Base-by-base conservation (phyloP, 345 rosid genomes). In the Salix dunnii region DNA sequence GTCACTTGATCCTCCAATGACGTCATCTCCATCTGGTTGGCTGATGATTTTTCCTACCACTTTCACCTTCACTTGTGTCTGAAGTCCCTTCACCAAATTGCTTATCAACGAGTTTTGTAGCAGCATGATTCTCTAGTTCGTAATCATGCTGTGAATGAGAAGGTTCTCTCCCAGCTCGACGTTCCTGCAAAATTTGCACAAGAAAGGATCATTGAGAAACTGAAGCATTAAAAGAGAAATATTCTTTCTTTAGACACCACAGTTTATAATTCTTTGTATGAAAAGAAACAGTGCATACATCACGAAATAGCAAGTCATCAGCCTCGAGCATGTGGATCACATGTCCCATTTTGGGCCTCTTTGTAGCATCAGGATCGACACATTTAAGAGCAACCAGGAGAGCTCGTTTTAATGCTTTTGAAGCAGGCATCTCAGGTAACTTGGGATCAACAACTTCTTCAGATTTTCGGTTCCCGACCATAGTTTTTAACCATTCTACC, bases 251-350 rank as follows among this genome's bases (percentile, higher is more conserved):
- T 51, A 70, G 16, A 70, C 11, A 55, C 51, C 11, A 31, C 6
- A 12, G 30, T n/a, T 74, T 46, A 72, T 62, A 38, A 18, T 28
- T 40, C 28, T 31, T 11, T 16, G 60, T 77, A 31, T 7, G 48
- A 35, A 18, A 66, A 69, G 71, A 46, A 55, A 66, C 23, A 63
- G 74, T 27, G 80, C 90, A 35, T 88, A 93, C 99, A 76, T 95
- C 93, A 36, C 83, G 92, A 81, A 85, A 86, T 81, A 93, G 83
- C 82, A 95, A 78, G 83, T 93, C 93, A 79, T 95, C 99, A 11
- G 97, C 94, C 87, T 93, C 99, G n/a, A 95, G 97, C 99, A 93
- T 93, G 89, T 95, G 99, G 82, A 95, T 90, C 55, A 95, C 88
- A 75, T 95, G 91, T 62, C 97, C 97, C 97, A 95, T 95, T 85